A percentile compares a stretch with the other conserved stretches of the same genome.
Conservation (phyloP, 2,329 filamentous ascomycete genomes). For the Aspergillus latus region DNA sequence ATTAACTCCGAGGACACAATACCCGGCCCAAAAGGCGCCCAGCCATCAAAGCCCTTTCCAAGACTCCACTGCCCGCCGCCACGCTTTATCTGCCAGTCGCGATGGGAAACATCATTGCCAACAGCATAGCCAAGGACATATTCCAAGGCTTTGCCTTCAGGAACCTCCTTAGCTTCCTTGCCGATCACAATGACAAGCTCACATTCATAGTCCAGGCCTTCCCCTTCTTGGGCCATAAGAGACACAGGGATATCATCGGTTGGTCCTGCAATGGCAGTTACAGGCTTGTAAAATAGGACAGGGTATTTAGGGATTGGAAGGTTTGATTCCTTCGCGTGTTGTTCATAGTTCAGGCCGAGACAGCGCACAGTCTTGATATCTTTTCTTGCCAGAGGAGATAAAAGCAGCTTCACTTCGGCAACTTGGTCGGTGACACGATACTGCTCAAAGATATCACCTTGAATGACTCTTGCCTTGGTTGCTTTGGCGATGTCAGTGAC, state of each 20-base stretch:
- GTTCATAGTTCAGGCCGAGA: constrained; percentile 69
- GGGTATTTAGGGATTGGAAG: constrained; percentile 70
- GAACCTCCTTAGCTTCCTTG: constrained; percentile 63
- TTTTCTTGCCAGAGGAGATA: constrained; percentile 62
- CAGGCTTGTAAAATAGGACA: constrained; percentile 72
- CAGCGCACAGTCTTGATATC: constrained; percentile 68
- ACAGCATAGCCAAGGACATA: constrained; percentile 74
- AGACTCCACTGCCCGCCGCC: constrained; percentile 70
- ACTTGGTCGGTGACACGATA: constrained; percentile 64
- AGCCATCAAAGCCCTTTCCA: constrained; percentile 73
- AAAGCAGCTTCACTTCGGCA: constrained; percentile 53
- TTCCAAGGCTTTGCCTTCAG: constrained; percentile 64
- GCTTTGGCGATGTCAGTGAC: constrained; percentile 61
- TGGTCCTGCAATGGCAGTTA: constrained; percentile 65
- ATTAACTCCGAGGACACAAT: constrained; percentile 60
- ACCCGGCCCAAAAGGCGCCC: constrained; percentile 71
- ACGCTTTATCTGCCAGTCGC: constrained; percentile 70
- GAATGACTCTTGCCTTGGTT: constrained; percentile 61
- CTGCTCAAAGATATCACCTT: constrained; percentile 65
- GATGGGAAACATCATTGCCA: constrained; percentile 77
- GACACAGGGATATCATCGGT: constrained; percentile 66
- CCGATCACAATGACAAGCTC: constrained; percentile 74
- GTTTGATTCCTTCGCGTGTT: constrained; percentile 69
- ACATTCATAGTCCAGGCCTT: constrained; percentile 76
- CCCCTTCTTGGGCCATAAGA: constrained; percentile 61